Base-by-base conservation (phyloP, 768 basidiomycete species). In the Hydnomerulius pinastri region DNA sequence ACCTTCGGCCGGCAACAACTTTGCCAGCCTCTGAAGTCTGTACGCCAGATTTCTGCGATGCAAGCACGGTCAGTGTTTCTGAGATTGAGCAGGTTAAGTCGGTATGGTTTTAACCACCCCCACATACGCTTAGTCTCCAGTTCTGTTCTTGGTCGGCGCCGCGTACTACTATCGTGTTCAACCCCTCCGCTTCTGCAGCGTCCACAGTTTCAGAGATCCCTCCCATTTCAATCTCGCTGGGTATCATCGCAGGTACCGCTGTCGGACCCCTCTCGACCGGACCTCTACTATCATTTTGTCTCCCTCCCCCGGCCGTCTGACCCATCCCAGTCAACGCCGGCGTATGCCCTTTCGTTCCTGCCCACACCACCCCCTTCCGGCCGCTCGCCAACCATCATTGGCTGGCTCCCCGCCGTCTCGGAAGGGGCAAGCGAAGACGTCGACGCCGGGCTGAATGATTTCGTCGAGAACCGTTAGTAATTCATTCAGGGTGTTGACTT, bases 241-340 rank as follows among this genome's bases (percentile, higher is more conserved):
- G 55, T 45, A 21, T 66, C 60, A 20, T 59, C 61, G 6, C 52
- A 52, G 32, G 12, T 55, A 20, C 39, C 66, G 24, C 61, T 68
- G 43, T 51, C 77, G 7, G 87, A 90, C 63, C 80, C 86, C 1
- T 71, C 74, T 43, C 77, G 87, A 11, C 77, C 83, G 15, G 85
- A 82, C 62, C 66, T 91, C 2, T 89, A 80, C 61, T 90, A 90
- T 69, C 87, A 90, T 62, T 70, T 82, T 33, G 63, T 84, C 18
- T 60, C 76, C 1, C 72, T 82, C 0, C 82, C 83, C 5, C 77
- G 72, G 27, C 74, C 79, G 2, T 53, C 51, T 8, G 43, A 60
- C 23, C 37, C 79, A 5, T 80, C 80, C 5, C 53, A 65, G 2
- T 61, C 68, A 1, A 55, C 64, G 2, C 79, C 82, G 7, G 77